Evolutionary conservation across 495 filamentous ascomycete genomes (phyloP).

Genomic region (Aspergillus diversus): DNA sequence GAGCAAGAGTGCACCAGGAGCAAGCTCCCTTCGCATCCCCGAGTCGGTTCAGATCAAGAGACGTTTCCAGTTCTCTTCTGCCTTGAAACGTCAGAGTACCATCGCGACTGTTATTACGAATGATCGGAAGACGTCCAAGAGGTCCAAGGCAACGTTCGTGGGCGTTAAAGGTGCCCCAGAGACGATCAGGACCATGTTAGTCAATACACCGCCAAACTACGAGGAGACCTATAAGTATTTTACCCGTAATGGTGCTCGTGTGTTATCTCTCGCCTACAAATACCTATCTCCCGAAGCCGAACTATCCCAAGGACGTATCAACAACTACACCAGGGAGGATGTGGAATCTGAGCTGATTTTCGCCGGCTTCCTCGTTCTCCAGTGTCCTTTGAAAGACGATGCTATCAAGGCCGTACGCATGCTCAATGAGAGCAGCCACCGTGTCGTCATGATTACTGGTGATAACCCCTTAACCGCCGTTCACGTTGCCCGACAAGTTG

Average conservation of each 20-base stretch:
- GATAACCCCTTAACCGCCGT: slow-evolving; percentile 97
- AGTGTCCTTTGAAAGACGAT: slow-evolving; percentile 96
- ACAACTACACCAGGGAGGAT: slow-evolving; percentile 89
- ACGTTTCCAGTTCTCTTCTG: slow-evolving; percentile 97
- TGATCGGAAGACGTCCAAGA: slow-evolving; percentile 71
- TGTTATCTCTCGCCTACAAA: slow-evolving; percentile 92
- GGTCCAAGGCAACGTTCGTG: slow-evolving; percentile 79
- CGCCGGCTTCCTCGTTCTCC: slow-evolving; percentile 93
- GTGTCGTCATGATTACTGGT: slow-evolving; percentile 98
- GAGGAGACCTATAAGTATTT: slow-evolving; percentile 99
- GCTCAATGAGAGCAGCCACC: slow-evolving; percentile 98
- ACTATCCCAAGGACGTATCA: slow-evolving; percentile 80
- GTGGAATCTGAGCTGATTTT: slow-evolving; percentile 84
- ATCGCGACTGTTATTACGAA: slow-evolving; percentile 76
- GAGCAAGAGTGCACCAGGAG: slow-evolving; percentile 48
- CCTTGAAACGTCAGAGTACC: slow-evolving; percentile 93
- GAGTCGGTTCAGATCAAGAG: slow-evolving; percentile 88
- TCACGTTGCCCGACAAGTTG: slow-evolving; percentile 92
- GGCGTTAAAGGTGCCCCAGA: slow-evolving; percentile 97
- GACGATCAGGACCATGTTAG: slow-evolving; percentile 91
- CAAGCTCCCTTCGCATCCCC: slow-evolving; percentile 46
- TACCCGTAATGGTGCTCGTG: slow-evolving; percentile 90
- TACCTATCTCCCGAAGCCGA: slow-evolving; percentile 81
- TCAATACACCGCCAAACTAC: slow-evolving; percentile 81
- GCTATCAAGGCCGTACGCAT: slow-evolving; percentile 91